Evolutionary conservation across 139 green algal species (phyloP), one percentile per base, ranked within the genome.

Genomic region (Parachlorella kessleri): DNA sequence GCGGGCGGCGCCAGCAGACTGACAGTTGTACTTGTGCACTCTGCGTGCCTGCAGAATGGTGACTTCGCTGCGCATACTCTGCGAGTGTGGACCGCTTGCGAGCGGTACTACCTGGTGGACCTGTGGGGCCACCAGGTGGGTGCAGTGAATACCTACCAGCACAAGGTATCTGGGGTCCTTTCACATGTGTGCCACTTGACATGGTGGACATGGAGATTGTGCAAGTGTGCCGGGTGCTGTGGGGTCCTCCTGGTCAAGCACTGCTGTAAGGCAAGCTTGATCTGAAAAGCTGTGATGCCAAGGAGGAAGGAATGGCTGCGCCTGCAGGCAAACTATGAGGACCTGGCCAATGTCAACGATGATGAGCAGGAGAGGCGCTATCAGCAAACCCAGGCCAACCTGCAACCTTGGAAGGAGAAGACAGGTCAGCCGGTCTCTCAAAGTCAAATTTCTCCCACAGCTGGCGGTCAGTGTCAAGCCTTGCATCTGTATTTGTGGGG

Each of bases 121-220:
- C 4, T 83, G 1, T 83, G 77, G 77, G 18, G 30, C 37, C 41
- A 77, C 26, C 77, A 83, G 75, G 77, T 66, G 32, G 28, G 26
- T 71, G 66, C 4, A 59, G 14, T 30, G 37, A 37, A 36, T 18
- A 59, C 21, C 0, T 59, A 59, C 48, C 14, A 14, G 48, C 48
- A 59, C 14, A 14, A 18, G 48, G 14, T 59, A 28, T 59, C 14
- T 59, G 48, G 14, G 14, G 48, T 28, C 48, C 48, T 28, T 28
- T 18, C 18, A 59, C 48, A 59, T 0, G 14, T 28, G 14, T 59
- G 14, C 21, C n/a, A n/a, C n/a, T n/a, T n/a, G n/a, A n/a, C n/a
- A n/a, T n/a, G n/a, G n/a, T n/a, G n/a, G n/a, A n/a, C n/a, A n/a
- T n/a, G n/a, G n/a, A n/a, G n/a, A n/a, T n/a, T n/a, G n/a, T n/a